phyloP scores from a whole-genome alignment of 1,139 yeast species.

The Debaryomyces fabryi region DNA sequence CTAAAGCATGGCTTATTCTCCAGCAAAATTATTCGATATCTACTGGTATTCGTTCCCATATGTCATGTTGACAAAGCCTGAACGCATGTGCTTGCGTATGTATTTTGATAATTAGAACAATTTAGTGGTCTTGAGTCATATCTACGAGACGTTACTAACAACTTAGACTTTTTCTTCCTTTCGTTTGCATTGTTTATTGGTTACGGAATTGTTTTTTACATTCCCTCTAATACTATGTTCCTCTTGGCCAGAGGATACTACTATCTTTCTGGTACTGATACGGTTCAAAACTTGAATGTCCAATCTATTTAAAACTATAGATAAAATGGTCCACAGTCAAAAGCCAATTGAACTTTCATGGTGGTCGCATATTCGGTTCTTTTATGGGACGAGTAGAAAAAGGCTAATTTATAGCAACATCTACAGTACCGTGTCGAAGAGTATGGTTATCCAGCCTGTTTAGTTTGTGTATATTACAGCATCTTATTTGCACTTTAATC shows the following conservation, averaged over 20 bases:
- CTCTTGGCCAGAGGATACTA: slow-evolving; percentile 37
- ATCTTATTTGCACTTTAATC: neutral
- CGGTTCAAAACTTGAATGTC: neutral
- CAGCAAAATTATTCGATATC: slow-evolving; percentile 26
- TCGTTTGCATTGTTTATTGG: slow-evolving; percentile 36
- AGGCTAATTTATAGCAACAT: neutral
- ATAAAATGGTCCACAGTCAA: neutral
- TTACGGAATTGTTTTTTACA: slow-evolving; percentile 41
- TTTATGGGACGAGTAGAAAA: neutral
- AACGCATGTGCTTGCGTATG: slow-evolving; percentile 35
- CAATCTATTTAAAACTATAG: neutral
- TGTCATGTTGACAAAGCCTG: slow-evolving; percentile 41
- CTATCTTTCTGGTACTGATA: slow-evolving; percentile 36
- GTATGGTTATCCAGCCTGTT: neutral
- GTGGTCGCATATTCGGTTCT: neutral
- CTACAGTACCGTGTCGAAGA: neutral
- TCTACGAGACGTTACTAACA: neutral
- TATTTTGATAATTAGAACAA: neutral
- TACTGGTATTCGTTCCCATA: slow-evolving; percentile 44
- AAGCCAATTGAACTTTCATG: neutral
- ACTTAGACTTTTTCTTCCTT: slow-evolving; percentile 25
- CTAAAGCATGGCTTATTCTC: slow-evolving; percentile 13
- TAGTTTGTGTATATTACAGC: neutral
- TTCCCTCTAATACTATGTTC: slow-evolving; percentile 35
- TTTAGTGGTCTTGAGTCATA: neutral